Base-by-base conservation (phyloP, 1,139 yeast genomes). In the Saccharomycopsis phalli region DNA sequence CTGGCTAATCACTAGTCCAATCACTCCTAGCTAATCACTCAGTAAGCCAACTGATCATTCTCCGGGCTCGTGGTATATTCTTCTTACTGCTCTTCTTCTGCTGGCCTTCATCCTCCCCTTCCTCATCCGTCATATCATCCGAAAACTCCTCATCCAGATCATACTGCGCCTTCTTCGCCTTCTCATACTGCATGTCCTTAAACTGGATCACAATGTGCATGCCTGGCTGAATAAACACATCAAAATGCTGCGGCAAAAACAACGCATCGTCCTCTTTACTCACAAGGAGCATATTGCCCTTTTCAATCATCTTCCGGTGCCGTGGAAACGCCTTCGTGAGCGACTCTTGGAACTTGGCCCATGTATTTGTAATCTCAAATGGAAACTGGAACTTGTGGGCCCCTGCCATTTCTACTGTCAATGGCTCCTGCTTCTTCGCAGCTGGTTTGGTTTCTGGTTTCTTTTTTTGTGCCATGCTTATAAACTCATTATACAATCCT, bases 261-360 rank as follows among this genome's bases (percentile, higher is more conserved):
- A 38, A 41, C 17, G 28, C 31, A n/a, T 40, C 33, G 13, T 43
- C 36, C 8, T 36, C 22, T 22, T 43, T 30, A 26, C 36, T 37
- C n/a, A 43, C 34, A 5, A 43, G 17, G 14, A 40, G 29, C 19
- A 43, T 23, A 10, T 40, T 33, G 4, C 28, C 28, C n/a, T 37
- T 34, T 4, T 27, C 28, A 8, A 43, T 43, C 19, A 21, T 16
- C 8, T 29, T 29, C 17, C 25, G 33, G 28, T 37, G 37, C 26
- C 36, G 35, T 4, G 45, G 45, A 27, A 37, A 44, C 4, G 47
- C 45, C 4, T 44, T 42, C n/a, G 32, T 17, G 21, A 44, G 34
- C n/a, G 42, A 37, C 19, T 21, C 26, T 25, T 44, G 34, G 31
- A 41, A 44, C 3, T 37, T 37, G 6, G 26, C 31, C 42, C 41